phyloP scores from a whole-genome alignment of 2,329 filamentous ascomycete species.

The Aureobasidium sp. region DNA sequence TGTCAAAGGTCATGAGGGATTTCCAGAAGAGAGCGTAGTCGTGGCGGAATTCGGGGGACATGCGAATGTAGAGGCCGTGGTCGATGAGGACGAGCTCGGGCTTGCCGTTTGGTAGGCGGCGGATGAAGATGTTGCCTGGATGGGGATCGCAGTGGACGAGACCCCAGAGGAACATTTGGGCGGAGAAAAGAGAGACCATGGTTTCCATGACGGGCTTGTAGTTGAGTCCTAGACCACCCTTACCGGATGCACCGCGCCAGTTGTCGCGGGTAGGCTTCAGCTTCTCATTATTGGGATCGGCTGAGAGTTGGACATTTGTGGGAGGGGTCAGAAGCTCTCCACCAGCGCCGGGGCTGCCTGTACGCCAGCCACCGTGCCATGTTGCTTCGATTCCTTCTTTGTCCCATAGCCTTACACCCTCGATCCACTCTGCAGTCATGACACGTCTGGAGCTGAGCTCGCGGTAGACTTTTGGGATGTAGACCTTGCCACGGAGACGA shows the following conservation, averaged over 20 bases:
- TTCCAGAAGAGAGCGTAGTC: slow-evolving; percentile 93
- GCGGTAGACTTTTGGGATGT: slow-evolving; percentile 76
- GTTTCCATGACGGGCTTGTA: slow-evolving; percentile 88
- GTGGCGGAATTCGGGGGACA: slow-evolving; percentile 72
- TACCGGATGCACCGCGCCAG: slow-evolving; percentile 65
- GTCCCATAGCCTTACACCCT: slow-evolving; percentile 88
- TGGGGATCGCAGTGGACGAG: slow-evolving; percentile 94
- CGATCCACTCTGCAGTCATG: slow-evolving; percentile 96
- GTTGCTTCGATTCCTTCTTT: slow-evolving; percentile 67
- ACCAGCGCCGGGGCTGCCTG: slow-evolving; percentile 69
- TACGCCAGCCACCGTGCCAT: slow-evolving; percentile 71
- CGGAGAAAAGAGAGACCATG: slow-evolving; percentile 93
- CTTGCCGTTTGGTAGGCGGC: slow-evolving; percentile 70
- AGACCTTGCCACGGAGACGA: slow-evolving; percentile 68
- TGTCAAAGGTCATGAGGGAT: slow-evolving; percentile 86
- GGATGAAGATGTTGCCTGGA: slow-evolving; percentile 93
- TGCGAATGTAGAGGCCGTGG: slow-evolving; percentile 91
- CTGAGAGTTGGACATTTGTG: slow-evolving; percentile 27
- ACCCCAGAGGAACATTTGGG: slow-evolving; percentile 96
- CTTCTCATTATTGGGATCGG: slow-evolving; percentile 47
- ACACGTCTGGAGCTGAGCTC: slow-evolving; percentile 77
- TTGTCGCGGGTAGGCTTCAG: slow-evolving; percentile 73
- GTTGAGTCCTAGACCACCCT: slow-evolving; percentile 75
- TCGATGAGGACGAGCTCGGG: slow-evolving; percentile 93
- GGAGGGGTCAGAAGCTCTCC: slow-evolving; percentile 54